Percentiles rank a stretch among this genome's conserved stretches.
These are phyloP conservation scores for Albugo candida DNA, from an alignment of 352 stramenopile genomes.

Conservation along the genomic window DNA sequence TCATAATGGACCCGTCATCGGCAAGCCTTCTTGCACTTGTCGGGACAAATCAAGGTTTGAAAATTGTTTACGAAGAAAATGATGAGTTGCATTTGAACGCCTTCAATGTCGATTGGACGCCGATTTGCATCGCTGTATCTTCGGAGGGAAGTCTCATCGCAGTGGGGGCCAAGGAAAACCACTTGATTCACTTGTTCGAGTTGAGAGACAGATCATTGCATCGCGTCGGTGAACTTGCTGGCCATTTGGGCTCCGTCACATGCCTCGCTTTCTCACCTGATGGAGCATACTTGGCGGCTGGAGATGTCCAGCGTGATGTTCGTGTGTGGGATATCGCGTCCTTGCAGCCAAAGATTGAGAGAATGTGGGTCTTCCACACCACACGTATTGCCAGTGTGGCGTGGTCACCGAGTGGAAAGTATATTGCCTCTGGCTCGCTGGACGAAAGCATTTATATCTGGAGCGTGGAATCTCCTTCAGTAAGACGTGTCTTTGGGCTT, in stretches of 20 bases:
- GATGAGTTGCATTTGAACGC: conserved; percentile 39
- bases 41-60: conserved; percentile 70
- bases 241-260: conserved; percentile 57
- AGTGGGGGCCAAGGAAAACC: conserved; percentile 63
- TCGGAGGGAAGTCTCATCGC: conserved; percentile 48
- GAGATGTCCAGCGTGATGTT: conserved; percentile 78
- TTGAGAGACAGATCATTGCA: conserved; percentile 34
- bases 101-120: conserved; percentile 54
- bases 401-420: conserved; percentile 83
- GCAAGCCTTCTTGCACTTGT: conserved; percentile 28
- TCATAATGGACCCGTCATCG: conserved; percentile 24
- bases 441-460: conserved; percentile 96
- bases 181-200: conserved; percentile 77
- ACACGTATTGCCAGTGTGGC: conserved; percentile 84
- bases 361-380: conserved; percentile 93
- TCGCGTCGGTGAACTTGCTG: conserved; percentile 39
- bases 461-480: conserved; percentile 64
- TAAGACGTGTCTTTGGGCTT: conserved; percentile 53
- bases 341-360: conserved; percentile 72
- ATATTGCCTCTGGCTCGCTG: conserved; percentile 82
- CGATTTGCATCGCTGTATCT: conserved; percentile 55
- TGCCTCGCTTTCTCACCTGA: conserved; percentile 71
- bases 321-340: conserved; percentile 75
- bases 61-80: conserved; percentile 45
- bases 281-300: conserved; percentile 62